A percentile compares a stretch with the other conserved stretches of the same genome.
These are phyloP conservation scores for Zygosaccharomyces lentus DNA, from an alignment of 805 yeast species.

Conservation along the genomic window DNA sequence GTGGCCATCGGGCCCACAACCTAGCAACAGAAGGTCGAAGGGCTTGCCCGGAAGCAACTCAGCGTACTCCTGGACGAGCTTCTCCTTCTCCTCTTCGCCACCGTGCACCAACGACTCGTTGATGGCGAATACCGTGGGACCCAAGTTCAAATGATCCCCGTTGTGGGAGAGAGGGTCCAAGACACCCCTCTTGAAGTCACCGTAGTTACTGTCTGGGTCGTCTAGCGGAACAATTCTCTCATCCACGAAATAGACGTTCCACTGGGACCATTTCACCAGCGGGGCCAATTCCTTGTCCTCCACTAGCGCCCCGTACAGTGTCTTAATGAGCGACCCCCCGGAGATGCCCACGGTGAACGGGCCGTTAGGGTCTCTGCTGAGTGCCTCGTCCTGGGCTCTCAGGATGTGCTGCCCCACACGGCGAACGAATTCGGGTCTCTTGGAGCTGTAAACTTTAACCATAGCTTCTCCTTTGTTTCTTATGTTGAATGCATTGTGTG, in stretches of 20 bases:
- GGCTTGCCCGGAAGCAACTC: constrained; percentile 44
- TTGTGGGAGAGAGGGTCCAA: constrained; percentile 44
- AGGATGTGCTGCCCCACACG: constrained; percentile 63
- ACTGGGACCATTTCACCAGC: constrained; percentile 59
- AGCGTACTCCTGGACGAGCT: constrained; percentile 63
- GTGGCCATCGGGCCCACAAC: constrained; percentile 96
- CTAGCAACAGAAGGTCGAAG: constrained; percentile 68
- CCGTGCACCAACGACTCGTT: constrained; percentile 57
- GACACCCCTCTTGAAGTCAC: constrained; percentile 64
- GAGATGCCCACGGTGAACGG: constrained; percentile 75
- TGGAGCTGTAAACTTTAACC: constrained; percentile 41
- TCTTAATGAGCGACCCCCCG: constrained; percentile 87
- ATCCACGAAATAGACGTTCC: constrained; percentile 85
- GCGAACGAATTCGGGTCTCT: constrained; percentile 56
- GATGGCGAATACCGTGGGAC: constrained; percentile 64
- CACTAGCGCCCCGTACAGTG: constrained; percentile 57
- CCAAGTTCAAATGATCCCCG: constrained; percentile 36
- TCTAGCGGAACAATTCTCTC: constrained; percentile 84
- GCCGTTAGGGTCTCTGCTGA: constrained; percentile 35
- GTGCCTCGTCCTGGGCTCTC: constrained; percentile 55
- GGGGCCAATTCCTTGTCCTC: constrained; percentile 45
- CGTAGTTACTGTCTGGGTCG: constrained; percentile 82
- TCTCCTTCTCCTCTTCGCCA: constrained; percentile 46
- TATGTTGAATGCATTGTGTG: background rate
- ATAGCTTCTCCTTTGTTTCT: constrained; percentile 16